Conservation (phyloP, 805 yeast genomes). For the Candida michaelii region DNA sequence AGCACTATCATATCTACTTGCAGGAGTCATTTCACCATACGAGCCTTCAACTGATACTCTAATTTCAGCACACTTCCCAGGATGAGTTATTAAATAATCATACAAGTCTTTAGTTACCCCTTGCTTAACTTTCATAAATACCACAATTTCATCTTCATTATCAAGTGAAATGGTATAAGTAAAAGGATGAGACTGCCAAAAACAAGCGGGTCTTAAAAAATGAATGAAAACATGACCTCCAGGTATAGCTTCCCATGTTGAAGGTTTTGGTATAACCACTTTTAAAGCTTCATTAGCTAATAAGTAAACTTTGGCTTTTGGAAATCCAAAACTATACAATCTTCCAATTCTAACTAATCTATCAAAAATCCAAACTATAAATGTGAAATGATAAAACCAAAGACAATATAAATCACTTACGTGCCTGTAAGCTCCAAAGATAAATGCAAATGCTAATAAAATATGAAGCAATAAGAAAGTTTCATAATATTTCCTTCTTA, state of each 20-base stretch:
- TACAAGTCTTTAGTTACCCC: slow-evolving; percentile 30
- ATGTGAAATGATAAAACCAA: slow-evolving; percentile 48
- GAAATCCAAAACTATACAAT: slow-evolving; percentile 59
- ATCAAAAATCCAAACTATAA: slow-evolving; percentile 72
- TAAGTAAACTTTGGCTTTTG: slow-evolving; percentile 46
- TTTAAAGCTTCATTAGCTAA: slow-evolving; percentile 48
- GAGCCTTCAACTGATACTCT: slow-evolving; percentile 40
- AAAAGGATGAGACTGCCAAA: slow-evolving; percentile 72
- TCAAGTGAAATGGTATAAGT: slow-evolving; percentile 35
- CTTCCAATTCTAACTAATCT: slow-evolving; percentile 56
- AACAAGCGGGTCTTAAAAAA: slow-evolving; percentile 42
- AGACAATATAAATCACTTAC: slow-evolving; percentile 40
- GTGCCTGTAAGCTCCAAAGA: slow-evolving; percentile 51
- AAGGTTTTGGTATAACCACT: slow-evolving; percentile 51
- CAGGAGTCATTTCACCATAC: slow-evolving; percentile 37
- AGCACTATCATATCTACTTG: slow-evolving; percentile 25
- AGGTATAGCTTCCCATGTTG: slow-evolving; percentile 54
- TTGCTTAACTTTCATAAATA: slow-evolving; percentile 34
- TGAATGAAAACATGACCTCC: slow-evolving; percentile 66
- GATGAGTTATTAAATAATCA: slow-evolving; percentile 19
- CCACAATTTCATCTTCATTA: slow-evolving; percentile 21
- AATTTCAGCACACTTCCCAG: slow-evolving; percentile 19
- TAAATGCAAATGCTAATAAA: slow-evolving; percentile 47
- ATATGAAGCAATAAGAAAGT: slow-evolving; percentile 59
- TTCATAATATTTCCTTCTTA: slow-evolving; percentile 51